A percentile compares a stretch with the other conserved stretches of the same genome.
phyloP scores from a whole-genome alignment of 116 monocot genomes.

The Thalassia testudinum region DNA sequence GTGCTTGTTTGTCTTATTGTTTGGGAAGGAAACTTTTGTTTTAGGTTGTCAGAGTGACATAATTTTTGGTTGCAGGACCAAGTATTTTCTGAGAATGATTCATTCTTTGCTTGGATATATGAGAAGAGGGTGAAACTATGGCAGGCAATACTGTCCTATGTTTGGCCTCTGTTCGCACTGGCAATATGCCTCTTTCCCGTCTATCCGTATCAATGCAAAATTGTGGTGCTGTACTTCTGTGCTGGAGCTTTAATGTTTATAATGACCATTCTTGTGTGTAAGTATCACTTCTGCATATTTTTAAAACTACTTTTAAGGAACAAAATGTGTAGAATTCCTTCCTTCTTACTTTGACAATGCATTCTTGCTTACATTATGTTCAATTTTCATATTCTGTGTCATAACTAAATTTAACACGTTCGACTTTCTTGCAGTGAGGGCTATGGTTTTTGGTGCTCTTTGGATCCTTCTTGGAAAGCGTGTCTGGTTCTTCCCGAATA shows the following conservation, averaged over 20 bases:
- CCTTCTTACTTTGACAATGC: too few relatives aligned
- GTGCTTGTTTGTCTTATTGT: too few relatives aligned
- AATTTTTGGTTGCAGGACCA: conserved; percentile 64
- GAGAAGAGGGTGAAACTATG: conserved; percentile 80
- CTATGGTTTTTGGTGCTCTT: conserved; percentile 55
- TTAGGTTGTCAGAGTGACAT: neutral
- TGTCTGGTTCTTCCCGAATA: conserved; percentile 95
- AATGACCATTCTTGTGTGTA: conserved; percentile 64
- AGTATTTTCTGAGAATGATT: conserved; percentile 85
- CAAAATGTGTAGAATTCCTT: too few relatives aligned
- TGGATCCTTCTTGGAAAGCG: conserved; percentile 86
- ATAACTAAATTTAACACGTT: too few relatives aligned
- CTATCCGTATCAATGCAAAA: conserved; percentile 92
- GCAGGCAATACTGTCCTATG: conserved; percentile 91
- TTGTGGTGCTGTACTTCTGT: conserved; percentile 91
- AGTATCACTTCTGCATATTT: conserved; percentile 6
- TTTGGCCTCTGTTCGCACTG: conserved; percentile 86
- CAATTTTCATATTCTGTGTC: conserved; percentile 3
- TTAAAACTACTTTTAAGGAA: neutral
- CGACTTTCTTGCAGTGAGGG: conserved; percentile 86
- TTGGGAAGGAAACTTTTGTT: too few relatives aligned
- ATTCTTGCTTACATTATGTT: neutral
- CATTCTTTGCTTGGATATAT: conserved; percentile 96
- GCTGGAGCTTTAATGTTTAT: conserved; percentile 85
- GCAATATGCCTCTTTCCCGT: conserved; percentile 97